phyloP scores from a whole-genome alignment of 495 filamentous ascomycete species.

The Bombardia bombarda region DNA sequence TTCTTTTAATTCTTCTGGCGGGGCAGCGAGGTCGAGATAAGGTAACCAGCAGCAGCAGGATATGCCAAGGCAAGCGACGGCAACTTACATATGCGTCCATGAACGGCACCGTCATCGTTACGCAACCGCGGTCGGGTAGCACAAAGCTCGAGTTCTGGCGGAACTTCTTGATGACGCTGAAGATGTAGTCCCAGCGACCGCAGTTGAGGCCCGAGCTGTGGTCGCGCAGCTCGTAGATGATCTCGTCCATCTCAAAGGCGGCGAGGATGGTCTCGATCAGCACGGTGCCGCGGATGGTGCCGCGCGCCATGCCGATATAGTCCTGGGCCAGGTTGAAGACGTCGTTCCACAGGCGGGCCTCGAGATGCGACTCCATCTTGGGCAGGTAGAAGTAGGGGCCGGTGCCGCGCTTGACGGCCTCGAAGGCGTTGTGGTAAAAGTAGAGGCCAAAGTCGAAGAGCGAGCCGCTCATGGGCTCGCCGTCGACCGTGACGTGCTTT shows the following conservation, averaged over 20 bases:
- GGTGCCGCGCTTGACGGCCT: constrained; percentile 72
- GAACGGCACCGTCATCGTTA: constrained; percentile 98
- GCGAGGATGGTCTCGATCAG: constrained; percentile 97
- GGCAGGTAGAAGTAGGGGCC: constrained; percentile 99
- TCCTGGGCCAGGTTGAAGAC: constrained; percentile 97
- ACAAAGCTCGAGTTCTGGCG: constrained; percentile 88
- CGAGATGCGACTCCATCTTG: constrained; percentile 98
- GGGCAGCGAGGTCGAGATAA: neutral
- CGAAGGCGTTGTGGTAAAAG: constrained; percentile 97
- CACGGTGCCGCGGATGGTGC: constrained; percentile 92
- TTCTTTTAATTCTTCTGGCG: no score
- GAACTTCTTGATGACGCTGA: constrained; percentile 99
- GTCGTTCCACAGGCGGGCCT: constrained; percentile 98
- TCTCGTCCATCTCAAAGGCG: constrained; percentile 99
- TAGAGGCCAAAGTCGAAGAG: constrained; percentile 98
- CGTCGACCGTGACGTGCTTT: constrained; percentile 95
- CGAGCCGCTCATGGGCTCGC: constrained; percentile 85
- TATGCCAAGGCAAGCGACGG: no score
- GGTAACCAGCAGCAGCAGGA: no score
- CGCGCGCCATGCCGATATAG: constrained; percentile 77
- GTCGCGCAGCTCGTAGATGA: constrained; percentile 98
- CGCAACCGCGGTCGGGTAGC: constrained; percentile 80
- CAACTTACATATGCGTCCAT: constrained; percentile 81
- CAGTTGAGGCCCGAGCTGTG: constrained; percentile 97
- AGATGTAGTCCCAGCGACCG: constrained; percentile 99